Base-by-base conservation (phyloP, 2,329 filamentous ascomycete genomes). In the Paraconiothyrium sp. region DNA sequence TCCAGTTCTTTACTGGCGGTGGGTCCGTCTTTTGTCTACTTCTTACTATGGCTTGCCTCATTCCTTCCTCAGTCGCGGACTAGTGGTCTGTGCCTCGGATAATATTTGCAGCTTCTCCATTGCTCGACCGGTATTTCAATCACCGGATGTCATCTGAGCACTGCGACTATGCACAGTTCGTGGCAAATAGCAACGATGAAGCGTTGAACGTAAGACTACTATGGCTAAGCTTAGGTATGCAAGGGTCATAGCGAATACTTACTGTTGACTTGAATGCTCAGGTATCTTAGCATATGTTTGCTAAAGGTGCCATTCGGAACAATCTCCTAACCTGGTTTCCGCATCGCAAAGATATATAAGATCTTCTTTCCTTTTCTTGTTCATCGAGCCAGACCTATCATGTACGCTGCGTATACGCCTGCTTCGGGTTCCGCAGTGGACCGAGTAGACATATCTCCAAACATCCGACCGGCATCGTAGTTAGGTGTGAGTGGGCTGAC, bases 401-500 rank as follows among this genome's bases (percentile, higher is more conserved):
- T 55, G 27, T 63, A 63, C 1, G 44, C 50, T 11, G 61, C 58
- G 22, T 63, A 56, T 6, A 57, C 37, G 16, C 58, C 54, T 20
- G 61, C 58, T 16, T 61, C 61, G 5, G 61, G 58, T 20, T 58
- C 46, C 20, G 46, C 14, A 20, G 35, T 27, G 16, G 54, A n/a
- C 3, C 30, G 37, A 34, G 48, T 50, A 9, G 60, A 51, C 61
- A 63, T 60, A n/a, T 63, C 57, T 4, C 54, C 61, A 27, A 59
- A 60, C 58, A 56, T 46, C 5, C 22, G 41, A 20, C 61, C 57
- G 14, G 47, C 57, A 47, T 63, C 57, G 41, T 54, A 54, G 10
- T 60, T 48, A n/a, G 57, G 57, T 9, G 49, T 54, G 13, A 57
- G 34, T 6, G 57, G 61, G 34, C 52, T 60, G n/a, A 57, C 54